Percentiles rank a stretch among this genome's conserved stretches.
These are phyloP conservation scores for Clarireedia homoeocarpa DNA, from an alignment of 2,329 filamentous ascomycete species.

Conservation along the genomic window DNA sequence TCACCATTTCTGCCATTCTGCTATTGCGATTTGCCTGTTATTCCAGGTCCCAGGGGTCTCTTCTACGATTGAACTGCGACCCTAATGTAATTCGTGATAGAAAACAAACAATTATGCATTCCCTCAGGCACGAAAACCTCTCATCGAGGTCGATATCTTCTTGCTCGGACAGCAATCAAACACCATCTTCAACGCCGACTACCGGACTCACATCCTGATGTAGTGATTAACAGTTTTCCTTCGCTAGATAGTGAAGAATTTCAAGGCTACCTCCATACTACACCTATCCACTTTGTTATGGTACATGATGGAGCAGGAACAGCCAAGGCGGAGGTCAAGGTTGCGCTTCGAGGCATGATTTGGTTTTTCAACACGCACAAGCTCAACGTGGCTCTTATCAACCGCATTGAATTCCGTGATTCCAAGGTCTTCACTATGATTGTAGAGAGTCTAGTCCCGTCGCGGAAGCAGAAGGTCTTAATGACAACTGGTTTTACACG, in stretches of 20 bases:
- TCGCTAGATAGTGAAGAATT: conserved; percentile 44
- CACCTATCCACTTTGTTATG: conserved; percentile 59
- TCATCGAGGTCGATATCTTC: conserved; percentile 39
- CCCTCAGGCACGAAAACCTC: conserved; percentile 34
- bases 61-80: background rate
- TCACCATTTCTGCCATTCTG: background rate
- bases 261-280: conserved; percentile 42
- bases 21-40: too few relatives aligned
- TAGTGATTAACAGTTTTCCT: conserved; percentile 35
- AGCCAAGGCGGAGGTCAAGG: conserved; percentile 15
- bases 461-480: conserved; percentile 14
- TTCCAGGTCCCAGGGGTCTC: too few relatives aligned
- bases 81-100: conserved; percentile 10
- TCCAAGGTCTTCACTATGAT: conserved; percentile 41
- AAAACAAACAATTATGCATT: conserved; percentile 47
- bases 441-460: conserved; percentile 30
- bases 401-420: conserved; percentile 54
- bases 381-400: conserved; percentile 55
- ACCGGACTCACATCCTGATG: conserved; percentile 17
- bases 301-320: conserved; percentile 49
- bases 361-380: conserved; percentile 46
- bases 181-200: conserved; percentile 41
- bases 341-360: conserved; percentile 38
- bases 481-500: conserved; percentile 13
- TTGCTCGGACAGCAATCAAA: conserved; percentile 56